These are phyloP conservation scores for Striga hermonthica DNA, from an alignment of 305 asterid species.

Conservation along the genomic window DNA sequence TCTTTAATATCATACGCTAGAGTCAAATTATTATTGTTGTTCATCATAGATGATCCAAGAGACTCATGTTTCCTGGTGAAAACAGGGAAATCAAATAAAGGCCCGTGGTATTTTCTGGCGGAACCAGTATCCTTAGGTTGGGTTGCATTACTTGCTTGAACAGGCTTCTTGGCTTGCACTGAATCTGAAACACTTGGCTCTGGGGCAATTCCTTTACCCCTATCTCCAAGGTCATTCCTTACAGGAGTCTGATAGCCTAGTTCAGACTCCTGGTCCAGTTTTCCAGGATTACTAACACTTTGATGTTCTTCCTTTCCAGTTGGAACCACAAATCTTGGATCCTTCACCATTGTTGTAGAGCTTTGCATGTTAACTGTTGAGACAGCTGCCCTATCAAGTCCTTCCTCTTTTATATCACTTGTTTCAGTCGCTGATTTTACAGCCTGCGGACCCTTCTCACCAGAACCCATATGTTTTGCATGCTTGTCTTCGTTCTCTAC, in stretches of 20 bases:
- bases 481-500: conserved; percentile 56
- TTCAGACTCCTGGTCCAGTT: conserved; percentile 65
- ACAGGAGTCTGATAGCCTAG: conserved; percentile 46
- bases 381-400: conserved; percentile 50
- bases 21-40: conserved; percentile 62
- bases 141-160: conserved; percentile 50
- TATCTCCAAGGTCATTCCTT: conserved; percentile 62
- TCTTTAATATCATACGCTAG: conserved; percentile 79
- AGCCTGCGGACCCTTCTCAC: conserved; percentile 58
- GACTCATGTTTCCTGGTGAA: conserved; percentile 89
- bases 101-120: conserved; percentile 90
- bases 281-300: conserved; percentile 43
- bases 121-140: conserved; percentile 77
- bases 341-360: conserved; percentile 48
- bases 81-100: conserved; percentile 92
- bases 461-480: conserved; percentile 44
- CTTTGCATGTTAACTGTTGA: conserved; percentile 40
- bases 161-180: conserved; percentile 58
- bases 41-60: conserved; percentile 77
- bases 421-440: conserved; percentile 43
- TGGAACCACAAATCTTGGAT: conserved; percentile 50
- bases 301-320: conserved; percentile 74
- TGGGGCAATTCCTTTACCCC: conserved; percentile 72
- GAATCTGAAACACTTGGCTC: conserved; percentile 55
- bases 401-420: conserved; percentile 49